A percentile compares a stretch with the other conserved stretches of the same genome.
These are phyloP conservation scores for Pythium vanterpoolii DNA, from an alignment of 352 stramenopile species.

Conservation along the genomic window DNA sequence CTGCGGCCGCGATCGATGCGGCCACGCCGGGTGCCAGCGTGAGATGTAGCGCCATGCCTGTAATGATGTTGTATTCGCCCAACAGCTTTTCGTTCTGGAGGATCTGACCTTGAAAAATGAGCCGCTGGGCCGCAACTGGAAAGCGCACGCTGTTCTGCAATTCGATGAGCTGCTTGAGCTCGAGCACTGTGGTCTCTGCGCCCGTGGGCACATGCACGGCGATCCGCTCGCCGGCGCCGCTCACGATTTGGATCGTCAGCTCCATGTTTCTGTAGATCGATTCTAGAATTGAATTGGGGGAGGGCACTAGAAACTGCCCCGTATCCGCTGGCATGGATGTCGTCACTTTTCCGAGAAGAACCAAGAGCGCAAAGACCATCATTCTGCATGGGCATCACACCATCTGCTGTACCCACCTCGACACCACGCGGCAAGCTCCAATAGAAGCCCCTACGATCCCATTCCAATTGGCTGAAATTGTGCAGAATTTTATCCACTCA, in stretches of 20 bases:
- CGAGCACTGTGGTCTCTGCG: slow-evolving; percentile 42
- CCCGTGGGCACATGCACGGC: slow-evolving; percentile 39
- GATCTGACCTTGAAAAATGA: slow-evolving; percentile 88
- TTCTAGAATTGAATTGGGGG: slow-evolving; percentile 14
- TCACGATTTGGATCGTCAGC: slow-evolving; percentile 71
- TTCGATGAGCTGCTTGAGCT: slow-evolving; percentile 67
- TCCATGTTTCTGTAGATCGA: slow-evolving; percentile 20
- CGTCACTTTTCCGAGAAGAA: slow-evolving; percentile 6
- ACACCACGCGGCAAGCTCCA: too few relatives aligned
- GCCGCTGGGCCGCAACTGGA: slow-evolving; percentile 60
- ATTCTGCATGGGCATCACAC: not conserved
- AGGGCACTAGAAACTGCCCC: not conserved
- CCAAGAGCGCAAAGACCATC: slow-evolving; percentile 1
- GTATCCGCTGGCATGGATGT: not conserved
- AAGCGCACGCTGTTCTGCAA: slow-evolving; percentile 52
- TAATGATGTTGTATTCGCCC: slow-evolving; percentile 57
- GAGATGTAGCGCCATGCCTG: slow-evolving; percentile 70
- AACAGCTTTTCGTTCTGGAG: slow-evolving; percentile 69
- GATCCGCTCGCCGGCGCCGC: slow-evolving; percentile 54
- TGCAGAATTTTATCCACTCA: not conserved
- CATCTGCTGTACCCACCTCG: not conserved
- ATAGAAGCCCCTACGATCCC: not conserved
- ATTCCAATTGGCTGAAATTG: slow-evolving; percentile 6
- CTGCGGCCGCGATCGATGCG: slow-evolving; percentile 16
- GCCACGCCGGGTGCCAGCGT: slow-evolving; percentile 42